Conservation (phyloP, 2,329 filamentous ascomycete species). For the Salinomyces thailandicus region DNA sequence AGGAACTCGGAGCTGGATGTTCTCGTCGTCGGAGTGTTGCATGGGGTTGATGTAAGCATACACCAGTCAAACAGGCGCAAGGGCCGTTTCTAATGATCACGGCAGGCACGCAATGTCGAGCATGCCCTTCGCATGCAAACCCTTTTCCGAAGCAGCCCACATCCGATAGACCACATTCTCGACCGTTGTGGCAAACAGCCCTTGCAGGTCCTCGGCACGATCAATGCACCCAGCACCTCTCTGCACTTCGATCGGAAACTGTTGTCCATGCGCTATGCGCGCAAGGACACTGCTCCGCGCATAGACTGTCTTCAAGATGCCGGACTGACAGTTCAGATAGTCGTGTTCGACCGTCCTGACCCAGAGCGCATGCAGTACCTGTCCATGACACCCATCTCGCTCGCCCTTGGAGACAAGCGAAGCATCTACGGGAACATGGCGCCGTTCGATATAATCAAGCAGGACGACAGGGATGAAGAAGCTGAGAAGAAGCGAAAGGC, state of each 20-base stretch:
- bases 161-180: slow-evolving; percentile 70
- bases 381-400: slow-evolving; percentile 76
- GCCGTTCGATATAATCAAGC: slow-evolving; percentile 40
- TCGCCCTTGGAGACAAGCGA: slow-evolving; percentile 68
- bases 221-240: slow-evolving; percentile 51
- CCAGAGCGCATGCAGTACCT: slow-evolving; percentile 93
- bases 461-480: slow-evolving; percentile 58
- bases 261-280: slow-evolving; percentile 49
- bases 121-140: slow-evolving; percentile 75
- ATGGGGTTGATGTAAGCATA: slow-evolving; percentile 74
- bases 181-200: slow-evolving; percentile 71
- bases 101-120: slow-evolving; percentile 67
- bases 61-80: background rate
- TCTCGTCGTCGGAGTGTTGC: slow-evolving; percentile 78
- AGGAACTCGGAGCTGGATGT: slow-evolving; percentile 84
- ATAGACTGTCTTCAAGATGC: slow-evolving; percentile 58
- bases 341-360: slow-evolving; percentile 77
- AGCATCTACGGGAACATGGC: slow-evolving; percentile 28
- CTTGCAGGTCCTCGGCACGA: slow-evolving; percentile 75
- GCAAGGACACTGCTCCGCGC: slow-evolving; percentile 49
- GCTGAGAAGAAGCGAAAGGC: slow-evolving; percentile 51
- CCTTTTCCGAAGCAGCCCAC: slow-evolving; percentile 70
- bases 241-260: slow-evolving; percentile 55
- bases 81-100: background rate
- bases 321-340: slow-evolving; percentile 68